Percentiles rank a stretch among this genome's conserved stretches.
phyloP scores from a whole-genome alignment of 2,329 filamentous ascomycete genomes.

The Lecanicillium sp. region DNA sequence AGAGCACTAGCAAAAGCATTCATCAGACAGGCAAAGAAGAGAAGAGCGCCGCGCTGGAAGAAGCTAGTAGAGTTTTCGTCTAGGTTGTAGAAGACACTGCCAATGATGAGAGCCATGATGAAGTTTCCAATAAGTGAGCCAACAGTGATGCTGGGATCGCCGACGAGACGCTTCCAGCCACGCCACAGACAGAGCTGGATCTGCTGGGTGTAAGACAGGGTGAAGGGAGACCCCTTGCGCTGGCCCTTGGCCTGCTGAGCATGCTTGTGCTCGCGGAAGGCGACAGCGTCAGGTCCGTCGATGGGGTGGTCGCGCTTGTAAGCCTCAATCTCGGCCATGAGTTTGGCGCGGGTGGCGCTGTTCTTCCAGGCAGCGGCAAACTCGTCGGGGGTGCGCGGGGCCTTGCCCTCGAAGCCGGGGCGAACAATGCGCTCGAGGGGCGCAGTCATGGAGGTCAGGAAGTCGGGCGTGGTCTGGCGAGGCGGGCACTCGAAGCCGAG shows the following conservation, averaged over 20 bases:
- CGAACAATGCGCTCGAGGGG: conserved; percentile 48
- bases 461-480: conserved; percentile 63
- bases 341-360: conserved; percentile 40
- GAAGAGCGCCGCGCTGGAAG: conserved; percentile 68
- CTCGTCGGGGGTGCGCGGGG: conserved; percentile 53
- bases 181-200: conserved; percentile 72
- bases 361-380: conserved; percentile 52
- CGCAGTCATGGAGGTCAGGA: conserved; percentile 63
- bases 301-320: conserved; percentile 48
- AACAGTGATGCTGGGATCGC: conserved; percentile 68
- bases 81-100: conserved; percentile 76
- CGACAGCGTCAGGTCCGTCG: conserved; percentile 46
- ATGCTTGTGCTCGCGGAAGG: conserved; percentile 46
- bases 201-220: conserved; percentile 69
- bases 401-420: conserved; percentile 46
- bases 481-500: conserved; percentile 61
- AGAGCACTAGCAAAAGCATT: conserved; percentile 77
- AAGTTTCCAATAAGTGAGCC: conserved; percentile 65
- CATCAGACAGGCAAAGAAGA: conserved; percentile 84
- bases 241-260: conserved; percentile 49
- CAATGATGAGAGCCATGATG: conserved; percentile 67
- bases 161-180: conserved; percentile 67
- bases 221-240: conserved; percentile 71
- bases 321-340: conserved; percentile 47
- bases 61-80: conserved; percentile 60